Evolutionary conservation across 768 basidiomycete genomes (phyloP).

Genomic region (Cystobasidiopsis lactophilus): DNA sequence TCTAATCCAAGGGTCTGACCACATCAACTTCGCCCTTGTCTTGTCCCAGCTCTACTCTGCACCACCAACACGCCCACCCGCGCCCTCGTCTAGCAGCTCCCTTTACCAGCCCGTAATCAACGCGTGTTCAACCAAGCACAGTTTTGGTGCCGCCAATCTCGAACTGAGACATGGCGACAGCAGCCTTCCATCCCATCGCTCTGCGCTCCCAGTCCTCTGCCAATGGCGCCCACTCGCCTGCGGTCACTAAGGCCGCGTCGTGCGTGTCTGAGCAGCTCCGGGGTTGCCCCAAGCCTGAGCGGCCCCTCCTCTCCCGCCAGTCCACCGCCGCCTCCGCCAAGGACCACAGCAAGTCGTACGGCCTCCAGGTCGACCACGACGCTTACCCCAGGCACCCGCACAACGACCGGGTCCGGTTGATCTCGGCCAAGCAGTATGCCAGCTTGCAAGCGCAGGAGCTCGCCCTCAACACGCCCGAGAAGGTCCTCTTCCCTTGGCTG

Average conservation of each 20-base stretch:
- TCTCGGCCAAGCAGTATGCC: not conserved
- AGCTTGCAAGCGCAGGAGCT: not conserved
- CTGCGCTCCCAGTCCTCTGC: not conserved
- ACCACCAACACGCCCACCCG: not conserved
- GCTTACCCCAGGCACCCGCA: not conserved
- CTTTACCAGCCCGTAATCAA: no score
- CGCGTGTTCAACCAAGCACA: no score
- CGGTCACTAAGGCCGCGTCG: not conserved
- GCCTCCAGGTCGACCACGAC: not conserved
- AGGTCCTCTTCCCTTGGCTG: conserved; percentile 64
- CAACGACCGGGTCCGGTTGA: not conserved
- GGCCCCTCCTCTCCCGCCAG: not conserved
- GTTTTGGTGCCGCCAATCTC: no score
- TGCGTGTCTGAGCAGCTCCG: not conserved
- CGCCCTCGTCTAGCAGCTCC: no score
- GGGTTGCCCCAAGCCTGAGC: not conserved
- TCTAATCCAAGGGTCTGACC: no score
- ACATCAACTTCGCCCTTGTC: not conserved
- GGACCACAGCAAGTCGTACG: not conserved
- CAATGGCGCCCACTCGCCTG: not conserved
- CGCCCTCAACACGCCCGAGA: conserved; percentile 48
- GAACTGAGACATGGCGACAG: not conserved
- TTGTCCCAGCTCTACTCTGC: not conserved
- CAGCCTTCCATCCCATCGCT: not conserved
- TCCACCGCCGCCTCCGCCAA: not conserved